Evolutionary conservation across 164 flowering plant genomes (phyloP), one percentile per base, ranked within the genome.

Genomic region (Pachysandra terminalis): DNA sequence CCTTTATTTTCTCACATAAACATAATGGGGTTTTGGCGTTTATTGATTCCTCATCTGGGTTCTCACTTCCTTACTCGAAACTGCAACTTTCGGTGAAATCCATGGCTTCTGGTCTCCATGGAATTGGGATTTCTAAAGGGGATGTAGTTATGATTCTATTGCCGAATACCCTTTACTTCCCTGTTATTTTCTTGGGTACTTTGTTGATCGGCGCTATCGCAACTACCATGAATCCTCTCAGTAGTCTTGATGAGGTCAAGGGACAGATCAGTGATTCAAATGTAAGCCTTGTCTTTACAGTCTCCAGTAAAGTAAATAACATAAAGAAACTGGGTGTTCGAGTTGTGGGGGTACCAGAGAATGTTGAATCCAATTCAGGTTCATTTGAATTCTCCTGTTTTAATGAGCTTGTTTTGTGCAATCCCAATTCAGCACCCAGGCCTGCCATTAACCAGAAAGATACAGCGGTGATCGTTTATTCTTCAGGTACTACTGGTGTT

Each of bases 401-500:
- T 54, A n/a, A 67, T 69, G 52, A 64, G 65, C 73, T 87, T n/a
- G 27, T 88, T 65, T 66, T 64, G 19, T 67, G 81, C 52, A 52
- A 66, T 66, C 62, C 41, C 24, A 61, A 56, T 51, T 40, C 37
- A 22, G 69, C 68, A 9, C 71, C 75, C 0, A 81, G 70, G 71
- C 80, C 82, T 14, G 61, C 35, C n/a, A 82, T 89, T n/a, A 68
- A 55, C 32, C 98, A 89, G 73, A 41, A 82, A 21, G 96, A 93
- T 59, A 80, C 83, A 0, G 98, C 96, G 0, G 90, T 88, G 0
- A 77, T 93, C 14, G 59, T 93, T 75, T 86, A 78, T 73, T 90
- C 98, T 0, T 93, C 96, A 0, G 98, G 98, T 0, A 93, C 98
- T 56, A 80, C 89, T 5, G 96, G 96, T n/a, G 67, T 32, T 19